phyloP scores from a whole-genome alignment of 768 basidiomycete species.

The Serendipita sp. region DNA sequence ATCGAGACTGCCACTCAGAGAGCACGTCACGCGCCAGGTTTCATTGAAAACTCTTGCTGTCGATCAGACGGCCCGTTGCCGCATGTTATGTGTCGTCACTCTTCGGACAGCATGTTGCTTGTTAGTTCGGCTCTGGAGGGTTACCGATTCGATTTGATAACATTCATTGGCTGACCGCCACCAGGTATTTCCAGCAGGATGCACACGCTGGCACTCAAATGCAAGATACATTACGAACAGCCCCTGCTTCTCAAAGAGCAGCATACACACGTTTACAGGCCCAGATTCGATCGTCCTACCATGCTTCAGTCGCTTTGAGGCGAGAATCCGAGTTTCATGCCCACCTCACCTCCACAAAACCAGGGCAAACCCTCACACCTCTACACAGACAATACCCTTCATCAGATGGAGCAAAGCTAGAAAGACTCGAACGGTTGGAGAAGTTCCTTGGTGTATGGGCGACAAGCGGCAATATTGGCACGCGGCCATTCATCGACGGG shows the following conservation, averaged over 20 bases:
- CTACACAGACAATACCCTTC: conserved; percentile 52
- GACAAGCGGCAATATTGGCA: conserved; percentile 73
- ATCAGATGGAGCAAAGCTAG: conserved; percentile 49
- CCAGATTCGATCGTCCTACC: conserved; percentile 71
- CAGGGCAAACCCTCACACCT: conserved; percentile 66
- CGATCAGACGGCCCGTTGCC: neutral
- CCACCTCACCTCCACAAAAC: conserved; percentile 59
- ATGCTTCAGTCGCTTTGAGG: conserved; percentile 61
- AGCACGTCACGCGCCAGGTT: neutral
- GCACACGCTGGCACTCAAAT: conserved; percentile 62
- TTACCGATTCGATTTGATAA: neutral
- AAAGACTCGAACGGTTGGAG: conserved; percentile 60
- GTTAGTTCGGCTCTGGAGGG: neutral
- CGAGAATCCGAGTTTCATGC: conserved; percentile 76
- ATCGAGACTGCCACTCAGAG: neutral
- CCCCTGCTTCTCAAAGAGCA: conserved; percentile 72
- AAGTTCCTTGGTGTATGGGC: conserved; percentile 73
- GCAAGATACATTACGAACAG: conserved; percentile 64
- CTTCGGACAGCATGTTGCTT: neutral
- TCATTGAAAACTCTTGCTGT: neutral
- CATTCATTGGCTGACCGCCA: neutral
- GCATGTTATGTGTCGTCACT: conserved; percentile 1
- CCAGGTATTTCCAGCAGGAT: conserved; percentile 75
- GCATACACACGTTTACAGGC: conserved; percentile 78
- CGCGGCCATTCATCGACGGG: conserved; percentile 71